These are phyloP conservation scores for Hyaloscypha hepaticicola DNA, from an alignment of 495 filamentous ascomycete genomes.

Conservation along the genomic window DNA sequence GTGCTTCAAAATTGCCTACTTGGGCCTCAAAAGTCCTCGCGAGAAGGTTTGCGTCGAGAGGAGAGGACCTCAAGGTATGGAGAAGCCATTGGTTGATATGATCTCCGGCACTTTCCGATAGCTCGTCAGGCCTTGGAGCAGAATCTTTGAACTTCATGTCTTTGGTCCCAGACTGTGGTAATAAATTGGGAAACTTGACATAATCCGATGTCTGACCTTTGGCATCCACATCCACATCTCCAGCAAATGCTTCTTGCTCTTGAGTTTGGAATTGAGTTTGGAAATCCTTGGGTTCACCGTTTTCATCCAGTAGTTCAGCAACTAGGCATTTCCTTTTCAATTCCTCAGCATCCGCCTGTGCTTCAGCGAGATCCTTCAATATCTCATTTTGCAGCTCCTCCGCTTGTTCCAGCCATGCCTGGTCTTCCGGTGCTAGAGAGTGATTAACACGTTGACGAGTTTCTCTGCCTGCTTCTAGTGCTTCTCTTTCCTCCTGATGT, in stretches of 20 bases:
- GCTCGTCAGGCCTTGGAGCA: background rate
- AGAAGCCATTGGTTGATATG: constrained; percentile 14
- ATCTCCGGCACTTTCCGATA: background rate
- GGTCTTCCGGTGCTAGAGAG: background rate
- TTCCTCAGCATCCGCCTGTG: background rate
- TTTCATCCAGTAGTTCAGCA: constrained; percentile 8
- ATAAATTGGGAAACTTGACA: constrained; percentile 7
- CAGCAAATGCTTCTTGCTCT: constrained; percentile 1
- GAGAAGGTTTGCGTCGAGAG: constrained; percentile 2
- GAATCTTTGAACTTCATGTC: background rate
- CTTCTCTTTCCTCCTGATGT: background rate
- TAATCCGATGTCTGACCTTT: constrained; percentile 1
- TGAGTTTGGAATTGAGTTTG: background rate
- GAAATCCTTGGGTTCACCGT: constrained; percentile 7
- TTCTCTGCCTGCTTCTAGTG: constrained; percentile 1
- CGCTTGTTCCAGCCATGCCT: background rate
- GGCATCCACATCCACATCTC: background rate
- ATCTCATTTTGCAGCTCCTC: background rate
- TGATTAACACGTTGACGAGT: background rate
- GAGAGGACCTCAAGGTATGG: background rate
- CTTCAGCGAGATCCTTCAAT: background rate
- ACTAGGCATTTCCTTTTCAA: background rate
- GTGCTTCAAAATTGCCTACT: background rate
- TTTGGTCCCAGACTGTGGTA: background rate
- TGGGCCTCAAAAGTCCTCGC: constrained; percentile 1